A percentile compares a stretch with the other conserved stretches of the same genome.
phyloP scores from a whole-genome alignment of 306 rosid genomes.

The Prunus mongolica region DNA sequence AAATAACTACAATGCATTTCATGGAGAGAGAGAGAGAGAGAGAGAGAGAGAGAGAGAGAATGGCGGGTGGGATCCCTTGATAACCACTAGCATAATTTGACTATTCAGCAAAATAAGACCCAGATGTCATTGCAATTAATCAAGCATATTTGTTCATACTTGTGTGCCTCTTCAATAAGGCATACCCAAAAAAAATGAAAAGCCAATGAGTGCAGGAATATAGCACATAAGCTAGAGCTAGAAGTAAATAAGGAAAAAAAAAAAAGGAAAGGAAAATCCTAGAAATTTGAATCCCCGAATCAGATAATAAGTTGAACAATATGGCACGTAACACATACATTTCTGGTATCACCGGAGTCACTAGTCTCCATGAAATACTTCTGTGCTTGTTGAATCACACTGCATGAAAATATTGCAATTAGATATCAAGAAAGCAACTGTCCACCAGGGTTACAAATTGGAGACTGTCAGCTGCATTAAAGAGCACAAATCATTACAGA shows the following conservation, averaged over 20 bases:
- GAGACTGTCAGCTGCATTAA: conserved; percentile 13
- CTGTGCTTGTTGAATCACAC: conserved; percentile 80
- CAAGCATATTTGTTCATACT: not conserved
- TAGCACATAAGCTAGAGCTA: not conserved
- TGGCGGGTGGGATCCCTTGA: not conserved
- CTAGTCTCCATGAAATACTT: conserved; percentile 55
- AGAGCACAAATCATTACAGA: conserved; percentile 12
- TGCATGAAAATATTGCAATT: conserved; percentile 35
- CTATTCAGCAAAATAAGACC: not conserved
- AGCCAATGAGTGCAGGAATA: not conserved
- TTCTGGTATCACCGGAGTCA: conserved; percentile 69
- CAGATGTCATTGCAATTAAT: not conserved
- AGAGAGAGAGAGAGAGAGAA: not conserved
- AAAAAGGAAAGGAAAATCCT: not conserved
- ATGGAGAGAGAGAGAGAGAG: not conserved
- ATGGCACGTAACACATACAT: conserved; percentile 36
- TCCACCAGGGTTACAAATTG: conserved; percentile 14
- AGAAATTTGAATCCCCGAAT: not conserved
- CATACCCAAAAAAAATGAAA: not conserved
- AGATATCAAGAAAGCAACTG: conserved; percentile 23
- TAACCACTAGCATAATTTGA: not conserved
- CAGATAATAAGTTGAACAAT: not conserved
- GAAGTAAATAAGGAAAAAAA: not conserved
- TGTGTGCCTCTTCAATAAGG: not conserved
- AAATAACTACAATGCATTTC: not conserved